phyloP scores from a whole-genome alignment of 78 protist species.

The Ministeria vibrans region DNA sequence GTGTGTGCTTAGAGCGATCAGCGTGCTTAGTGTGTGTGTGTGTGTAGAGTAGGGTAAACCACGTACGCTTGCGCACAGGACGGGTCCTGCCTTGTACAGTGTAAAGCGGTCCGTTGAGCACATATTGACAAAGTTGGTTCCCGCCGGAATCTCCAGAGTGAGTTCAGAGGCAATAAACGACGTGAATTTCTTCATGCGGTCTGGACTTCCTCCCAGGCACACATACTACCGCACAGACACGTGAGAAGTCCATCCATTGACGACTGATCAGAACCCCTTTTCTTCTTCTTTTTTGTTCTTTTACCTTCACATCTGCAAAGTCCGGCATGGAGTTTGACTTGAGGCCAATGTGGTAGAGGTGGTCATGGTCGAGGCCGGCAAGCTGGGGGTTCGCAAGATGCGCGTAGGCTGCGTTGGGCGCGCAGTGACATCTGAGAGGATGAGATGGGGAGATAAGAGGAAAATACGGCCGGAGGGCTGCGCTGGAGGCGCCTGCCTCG shows the following conservation, averaged over 20 bases:
- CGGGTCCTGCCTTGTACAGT: conserved; percentile 26
- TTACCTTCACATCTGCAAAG: conserved; percentile 20
- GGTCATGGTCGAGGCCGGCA: not conserved
- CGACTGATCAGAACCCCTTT: not conserved
- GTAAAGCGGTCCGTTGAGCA: conserved; percentile 1
- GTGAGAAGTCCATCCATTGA: not conserved
- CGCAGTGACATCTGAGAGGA: too few species aligned
- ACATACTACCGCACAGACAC: not conserved
- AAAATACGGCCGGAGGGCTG: too few species aligned
- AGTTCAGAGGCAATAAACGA: not conserved
- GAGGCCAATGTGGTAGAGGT: conserved; percentile 17
- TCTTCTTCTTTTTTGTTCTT: not conserved
- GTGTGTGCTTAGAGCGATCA: not conserved
- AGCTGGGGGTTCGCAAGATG: not conserved
- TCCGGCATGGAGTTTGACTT: not conserved
- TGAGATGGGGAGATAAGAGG: too few species aligned
- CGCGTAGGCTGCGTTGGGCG: too few species aligned
- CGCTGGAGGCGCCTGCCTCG: too few species aligned
- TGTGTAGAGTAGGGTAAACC: too few species aligned
- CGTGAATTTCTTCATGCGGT: conserved; percentile 17
- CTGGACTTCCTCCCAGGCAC: not conserved
- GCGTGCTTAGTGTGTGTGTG: not conserved
- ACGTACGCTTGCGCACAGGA: conserved; percentile 18
- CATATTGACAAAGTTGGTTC: not conserved
- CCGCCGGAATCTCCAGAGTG: not conserved